Evolutionary conservation across 2,329 filamentous ascomycete species (phyloP), one percentile per base, ranked within the genome.

Genomic region (Colletotrichum musicola): DNA sequence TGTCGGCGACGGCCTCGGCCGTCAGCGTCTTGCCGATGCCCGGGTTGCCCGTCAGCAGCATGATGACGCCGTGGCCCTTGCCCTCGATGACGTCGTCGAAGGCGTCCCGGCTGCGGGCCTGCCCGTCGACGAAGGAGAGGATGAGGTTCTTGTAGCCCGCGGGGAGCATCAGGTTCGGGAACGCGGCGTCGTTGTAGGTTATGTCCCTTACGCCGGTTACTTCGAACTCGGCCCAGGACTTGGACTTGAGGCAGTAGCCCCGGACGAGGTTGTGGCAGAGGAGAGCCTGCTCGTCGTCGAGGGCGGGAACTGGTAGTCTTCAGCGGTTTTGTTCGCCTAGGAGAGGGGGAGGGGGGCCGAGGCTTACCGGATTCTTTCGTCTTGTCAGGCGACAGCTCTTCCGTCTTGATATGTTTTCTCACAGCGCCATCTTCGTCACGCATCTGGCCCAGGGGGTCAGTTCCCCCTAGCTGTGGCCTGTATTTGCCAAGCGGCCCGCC

Each of bases 111-210:
- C 82, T 30, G 14, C 16, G 14, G 50, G 30, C 78, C 74, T 86
- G 83, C 7, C 80, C 81, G 73, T 84, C 78, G 1, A 82, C 83
- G 55, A 86, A 84, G 1, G 83, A 82, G 7, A 82, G 77, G 71
- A 87, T 81, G 10, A 87, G 77, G 42, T 85, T 81, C 75, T 87
- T 87, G 62, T 85, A 79, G 27, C 82, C 82, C 0, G 78, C 68
- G 1, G 82, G 81, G 40, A 87, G 78, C 12, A 86, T 84, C 3
- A 87, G 81, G 1, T 77, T 81, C 30, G 79, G 74, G 64, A 87
- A 88, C 6, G 84, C 84, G 46, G 79, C 74, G 12, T 79, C 77
- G 69, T 85, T 84, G 81, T 84, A 88, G 50, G 76, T 62, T 58
- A 86, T 82, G 40, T 82, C 80, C 4, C 69, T 66, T 9, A 85